A percentile compares a stretch with the other conserved stretches of the same genome.
Conservation (phyloP, 2,329 filamentous ascomycete species). For the Magnaporthiopsis incrustans region DNA sequence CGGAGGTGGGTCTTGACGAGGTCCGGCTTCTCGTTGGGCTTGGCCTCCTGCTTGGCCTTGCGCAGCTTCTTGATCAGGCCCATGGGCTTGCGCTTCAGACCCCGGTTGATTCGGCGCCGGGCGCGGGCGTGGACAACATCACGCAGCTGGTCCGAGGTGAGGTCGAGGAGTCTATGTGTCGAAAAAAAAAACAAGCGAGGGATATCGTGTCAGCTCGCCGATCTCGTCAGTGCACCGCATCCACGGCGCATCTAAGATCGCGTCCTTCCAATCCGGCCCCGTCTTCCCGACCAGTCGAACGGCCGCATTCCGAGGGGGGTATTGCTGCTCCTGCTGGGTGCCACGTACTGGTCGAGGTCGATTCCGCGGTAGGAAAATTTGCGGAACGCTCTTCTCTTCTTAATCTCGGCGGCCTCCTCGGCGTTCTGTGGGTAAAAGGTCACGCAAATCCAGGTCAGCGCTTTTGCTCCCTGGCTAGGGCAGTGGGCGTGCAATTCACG, state of each 20-base stretch:
- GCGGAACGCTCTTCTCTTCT: conserved; percentile 99
- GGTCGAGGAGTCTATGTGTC: conserved; percentile 79
- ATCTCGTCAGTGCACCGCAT: background rate
- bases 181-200: background rate
- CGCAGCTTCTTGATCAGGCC: conserved; percentile 99
- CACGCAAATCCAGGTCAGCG: conserved; percentile 11
- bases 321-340: background rate
- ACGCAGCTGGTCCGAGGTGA: conserved; percentile 95
- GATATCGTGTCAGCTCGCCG: background rate
- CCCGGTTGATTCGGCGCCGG: conserved; percentile 98
- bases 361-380: conserved; percentile 99
- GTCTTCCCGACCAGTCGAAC: background rate
- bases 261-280: background rate
- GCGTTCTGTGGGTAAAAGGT: conserved; percentile 58
- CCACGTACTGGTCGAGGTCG: conserved; percentile 96
- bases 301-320: background rate
- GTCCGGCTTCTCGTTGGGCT: conserved; percentile 99
- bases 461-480: background rate
- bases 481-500: background rate
- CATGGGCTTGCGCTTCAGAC: conserved; percentile 99
- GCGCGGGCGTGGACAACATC: conserved; percentile 99
- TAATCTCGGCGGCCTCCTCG: conserved; percentile 97
- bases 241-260: background rate
- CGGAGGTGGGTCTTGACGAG: conserved; percentile 98
- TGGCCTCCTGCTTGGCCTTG: conserved; percentile 97